Percentiles rank a stretch among this genome's conserved stretches.
Conservation (phyloP, 2,329 filamentous ascomycete species). For the Fusarium udum region DNA sequence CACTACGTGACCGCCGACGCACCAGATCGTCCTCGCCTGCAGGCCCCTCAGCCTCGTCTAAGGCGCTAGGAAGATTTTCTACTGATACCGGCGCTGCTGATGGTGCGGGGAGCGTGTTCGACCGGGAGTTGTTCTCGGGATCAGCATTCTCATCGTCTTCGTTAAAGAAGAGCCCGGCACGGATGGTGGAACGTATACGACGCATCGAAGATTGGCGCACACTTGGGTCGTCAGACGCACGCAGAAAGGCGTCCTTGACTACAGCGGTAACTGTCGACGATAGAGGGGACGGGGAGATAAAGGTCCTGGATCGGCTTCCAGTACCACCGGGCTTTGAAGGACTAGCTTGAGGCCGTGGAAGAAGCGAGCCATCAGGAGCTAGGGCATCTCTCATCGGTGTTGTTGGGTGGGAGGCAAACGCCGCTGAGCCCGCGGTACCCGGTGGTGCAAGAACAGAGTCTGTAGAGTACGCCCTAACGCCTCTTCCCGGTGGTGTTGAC, state of each 20-base stretch:
- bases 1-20: constrained; percentile 50
- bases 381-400: constrained; percentile 47
- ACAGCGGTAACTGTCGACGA: constrained; percentile 68
- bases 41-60: constrained; percentile 31
- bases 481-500: constrained; percentile 46
- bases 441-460: constrained; percentile 47
- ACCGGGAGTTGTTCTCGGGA: constrained; percentile 14
- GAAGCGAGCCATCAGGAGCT: constrained; percentile 41
- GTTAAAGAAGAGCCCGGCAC: constrained; percentile 64
- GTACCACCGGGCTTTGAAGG: constrained; percentile 42
- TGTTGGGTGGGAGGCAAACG: constrained; percentile 44
- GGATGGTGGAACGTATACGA: constrained; percentile 60
- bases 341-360: constrained; percentile 43
- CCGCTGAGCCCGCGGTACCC: constrained; percentile 19
- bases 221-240: constrained; percentile 54
- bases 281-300: constrained; percentile 68
- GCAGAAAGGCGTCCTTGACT: constrained; percentile 64
- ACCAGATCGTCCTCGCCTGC: constrained; percentile 25
- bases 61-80: constrained; percentile 34
- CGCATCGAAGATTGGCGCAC: constrained; percentile 56
- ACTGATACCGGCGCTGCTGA: constrained; percentile 40
- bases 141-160: constrained; percentile 51
- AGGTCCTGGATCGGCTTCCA: constrained; percentile 52
- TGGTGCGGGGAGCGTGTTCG: constrained; percentile 27
- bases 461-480: constrained; percentile 50